These are phyloP conservation scores for Cladosporium sp. DNA, from an alignment of 2,329 filamentous ascomycete genomes.

Conservation along the genomic window DNA sequence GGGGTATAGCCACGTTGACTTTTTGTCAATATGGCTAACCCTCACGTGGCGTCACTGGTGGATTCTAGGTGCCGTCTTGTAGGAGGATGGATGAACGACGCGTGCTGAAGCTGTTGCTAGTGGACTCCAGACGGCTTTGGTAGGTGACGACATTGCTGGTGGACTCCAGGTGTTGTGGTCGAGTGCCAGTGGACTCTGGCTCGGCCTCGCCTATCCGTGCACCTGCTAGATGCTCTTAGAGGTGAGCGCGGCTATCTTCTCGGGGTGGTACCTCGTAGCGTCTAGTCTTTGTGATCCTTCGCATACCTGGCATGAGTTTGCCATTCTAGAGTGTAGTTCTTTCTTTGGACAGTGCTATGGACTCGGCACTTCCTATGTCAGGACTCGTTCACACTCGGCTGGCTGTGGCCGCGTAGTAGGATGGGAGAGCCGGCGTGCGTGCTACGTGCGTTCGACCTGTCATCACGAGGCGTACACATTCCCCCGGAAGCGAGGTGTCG, in stretches of 20 bases:
- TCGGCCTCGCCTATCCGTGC: neutral
- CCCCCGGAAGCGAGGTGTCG: too few species aligned
- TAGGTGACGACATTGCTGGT: conserved; percentile 6
- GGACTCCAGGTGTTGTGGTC: neutral
- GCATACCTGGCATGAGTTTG: conserved; percentile 5
- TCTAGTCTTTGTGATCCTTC: neutral
- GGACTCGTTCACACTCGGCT: too few species aligned
- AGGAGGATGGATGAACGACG: neutral
- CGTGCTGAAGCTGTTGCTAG: neutral
- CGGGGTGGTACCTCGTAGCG: conserved; percentile 4
- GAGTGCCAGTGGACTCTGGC: conserved; percentile 5
- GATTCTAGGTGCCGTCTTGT: conserved; percentile 7
- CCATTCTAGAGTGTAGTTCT: neutral
- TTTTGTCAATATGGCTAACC: neutral
- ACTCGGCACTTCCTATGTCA: too few species aligned
- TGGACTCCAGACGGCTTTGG: neutral
- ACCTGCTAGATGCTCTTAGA: conserved; percentile 1
- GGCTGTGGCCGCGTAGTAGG: too few species aligned
- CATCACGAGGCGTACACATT: too few species aligned
- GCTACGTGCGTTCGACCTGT: too few species aligned
- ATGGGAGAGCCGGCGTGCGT: too few species aligned
- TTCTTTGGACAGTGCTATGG: too few species aligned
- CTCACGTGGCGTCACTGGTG: conserved; percentile 2
- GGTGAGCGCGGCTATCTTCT: neutral
- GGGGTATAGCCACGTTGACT: neutral